phyloP scores from a whole-genome alignment of 371 early-diverging fungal genomes.

The Actinomortierella ambigua region DNA sequence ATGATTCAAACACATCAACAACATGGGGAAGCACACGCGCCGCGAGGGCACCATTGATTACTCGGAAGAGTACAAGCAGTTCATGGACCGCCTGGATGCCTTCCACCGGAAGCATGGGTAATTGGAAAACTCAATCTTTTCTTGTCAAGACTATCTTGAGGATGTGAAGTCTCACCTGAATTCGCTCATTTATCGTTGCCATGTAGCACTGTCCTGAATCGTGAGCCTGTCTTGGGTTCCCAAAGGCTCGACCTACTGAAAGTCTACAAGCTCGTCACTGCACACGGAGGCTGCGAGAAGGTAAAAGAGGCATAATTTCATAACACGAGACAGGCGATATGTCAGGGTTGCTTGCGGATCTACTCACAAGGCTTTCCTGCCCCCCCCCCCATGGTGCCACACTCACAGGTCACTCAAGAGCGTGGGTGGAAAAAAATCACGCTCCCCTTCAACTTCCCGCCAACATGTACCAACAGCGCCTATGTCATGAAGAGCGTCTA shows the following conservation, averaged over 20 bases:
- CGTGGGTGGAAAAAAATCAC: slow-evolving; percentile 83
- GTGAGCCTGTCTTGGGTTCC: slow-evolving; percentile 83
- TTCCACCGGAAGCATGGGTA: slow-evolving; percentile 80
- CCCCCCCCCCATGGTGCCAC: background rate
- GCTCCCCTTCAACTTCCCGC: slow-evolving; percentile 78
- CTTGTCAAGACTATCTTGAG: slow-evolving; percentile 3
- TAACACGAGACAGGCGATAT: no score
- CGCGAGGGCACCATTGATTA: slow-evolving; percentile 73
- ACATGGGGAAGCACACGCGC: slow-evolving; percentile 22
- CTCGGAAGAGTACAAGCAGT: slow-evolving; percentile 74
- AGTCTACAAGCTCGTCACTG: slow-evolving; percentile 73
- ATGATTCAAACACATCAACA: slow-evolving; percentile 1
- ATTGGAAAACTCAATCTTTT: slow-evolving; percentile 3
- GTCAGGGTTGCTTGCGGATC: no score
- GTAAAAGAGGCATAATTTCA: slow-evolving; percentile 34
- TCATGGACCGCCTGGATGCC: slow-evolving; percentile 71
- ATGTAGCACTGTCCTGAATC: slow-evolving; percentile 66
- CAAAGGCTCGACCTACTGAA: slow-evolving; percentile 74
- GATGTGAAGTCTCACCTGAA: background rate
- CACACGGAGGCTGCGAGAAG: slow-evolving; percentile 80
- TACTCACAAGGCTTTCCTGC: background rate
- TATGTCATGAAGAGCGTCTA: slow-evolving; percentile 81
- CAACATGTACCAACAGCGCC: slow-evolving; percentile 86
- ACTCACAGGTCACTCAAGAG: slow-evolving; percentile 68
- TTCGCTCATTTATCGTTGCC: slow-evolving; percentile 6